phyloP scores from a whole-genome alignment of 2,329 filamentous ascomycete species.

The Davidsoniella australis region DNA sequence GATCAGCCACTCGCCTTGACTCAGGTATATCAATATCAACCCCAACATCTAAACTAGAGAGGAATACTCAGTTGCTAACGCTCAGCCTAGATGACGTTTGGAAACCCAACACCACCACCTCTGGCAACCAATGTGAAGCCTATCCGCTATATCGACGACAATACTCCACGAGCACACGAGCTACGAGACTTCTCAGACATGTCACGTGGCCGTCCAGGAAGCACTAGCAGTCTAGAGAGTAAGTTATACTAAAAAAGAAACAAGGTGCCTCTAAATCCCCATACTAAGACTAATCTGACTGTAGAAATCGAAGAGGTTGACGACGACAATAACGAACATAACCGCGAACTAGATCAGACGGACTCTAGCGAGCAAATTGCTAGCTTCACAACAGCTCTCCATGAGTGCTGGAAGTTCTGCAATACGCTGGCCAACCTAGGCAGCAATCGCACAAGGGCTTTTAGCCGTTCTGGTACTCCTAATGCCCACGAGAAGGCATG shows the following conservation, averaged over 20 bases:
- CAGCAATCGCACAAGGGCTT: slow-evolving; percentile 61
- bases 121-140: slow-evolving; percentile 60
- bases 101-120: slow-evolving; percentile 42
- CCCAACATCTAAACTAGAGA: background rate
- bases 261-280: background rate
- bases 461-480: slow-evolving; percentile 55
- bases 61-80: background rate
- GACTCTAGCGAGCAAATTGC: slow-evolving; percentile 38
- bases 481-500: slow-evolving; percentile 76
- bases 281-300: slow-evolving; percentile 16
- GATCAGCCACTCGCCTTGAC: background rate
- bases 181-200: slow-evolving; percentile 53
- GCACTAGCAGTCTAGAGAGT: slow-evolving; percentile 66
- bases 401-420: slow-evolving; percentile 86
- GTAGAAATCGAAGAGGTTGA: slow-evolving; percentile 32
- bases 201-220: slow-evolving; percentile 43
- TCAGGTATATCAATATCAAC: background rate
- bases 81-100: background rate
- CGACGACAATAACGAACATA: slow-evolving; percentile 33
- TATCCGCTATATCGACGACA: slow-evolving; percentile 44
- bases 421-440: slow-evolving; percentile 78
- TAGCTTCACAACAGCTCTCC: slow-evolving; percentile 58
- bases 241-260: slow-evolving; percentile 10
- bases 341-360: slow-evolving; percentile 18
- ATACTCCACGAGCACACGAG: slow-evolving; percentile 72